phyloP scores from a whole-genome alignment of 805 yeast species.

The Suhomyces kilbournensis region DNA sequence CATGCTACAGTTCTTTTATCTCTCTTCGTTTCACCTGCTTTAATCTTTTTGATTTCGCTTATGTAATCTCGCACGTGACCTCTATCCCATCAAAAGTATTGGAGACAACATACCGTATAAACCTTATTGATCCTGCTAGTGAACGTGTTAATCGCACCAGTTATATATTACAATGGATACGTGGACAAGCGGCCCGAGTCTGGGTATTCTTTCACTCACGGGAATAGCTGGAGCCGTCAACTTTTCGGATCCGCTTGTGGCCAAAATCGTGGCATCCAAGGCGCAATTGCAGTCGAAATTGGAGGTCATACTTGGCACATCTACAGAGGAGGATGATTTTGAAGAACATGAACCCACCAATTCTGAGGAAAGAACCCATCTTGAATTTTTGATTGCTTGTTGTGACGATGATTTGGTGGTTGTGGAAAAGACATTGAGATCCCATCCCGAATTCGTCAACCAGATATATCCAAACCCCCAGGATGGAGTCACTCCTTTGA shows the following conservation, averaged over 20 bases:
- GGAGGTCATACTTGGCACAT: not conserved
- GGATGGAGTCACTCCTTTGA: slow-evolving; percentile 32
- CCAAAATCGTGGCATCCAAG: slow-evolving; percentile 25
- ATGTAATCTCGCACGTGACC: not conserved
- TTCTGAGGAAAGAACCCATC: slow-evolving; percentile 6
- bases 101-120: not conserved
- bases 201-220: slow-evolving; percentile 7
- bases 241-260: slow-evolving; percentile 26
- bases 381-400: slow-evolving; percentile 30
- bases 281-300: slow-evolving; percentile 15
- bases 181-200: slow-evolving; percentile 15
- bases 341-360: not conserved
- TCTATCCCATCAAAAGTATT: not conserved
- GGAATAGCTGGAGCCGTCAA: slow-evolving; percentile 9
- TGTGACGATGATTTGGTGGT: slow-evolving; percentile 39
- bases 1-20: not conserved
- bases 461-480: slow-evolving; percentile 21
- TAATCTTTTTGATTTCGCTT: not conserved
- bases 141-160: not conserved
- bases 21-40: not conserved
- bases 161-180: slow-evolving; percentile 18
- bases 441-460: slow-evolving; percentile 20
- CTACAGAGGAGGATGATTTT: not conserved
- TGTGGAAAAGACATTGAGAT: slow-evolving; percentile 24
- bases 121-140: not conserved